Conservation (phyloP, 129 eudicot genomes). For the Pittosporum tobira region DNA sequence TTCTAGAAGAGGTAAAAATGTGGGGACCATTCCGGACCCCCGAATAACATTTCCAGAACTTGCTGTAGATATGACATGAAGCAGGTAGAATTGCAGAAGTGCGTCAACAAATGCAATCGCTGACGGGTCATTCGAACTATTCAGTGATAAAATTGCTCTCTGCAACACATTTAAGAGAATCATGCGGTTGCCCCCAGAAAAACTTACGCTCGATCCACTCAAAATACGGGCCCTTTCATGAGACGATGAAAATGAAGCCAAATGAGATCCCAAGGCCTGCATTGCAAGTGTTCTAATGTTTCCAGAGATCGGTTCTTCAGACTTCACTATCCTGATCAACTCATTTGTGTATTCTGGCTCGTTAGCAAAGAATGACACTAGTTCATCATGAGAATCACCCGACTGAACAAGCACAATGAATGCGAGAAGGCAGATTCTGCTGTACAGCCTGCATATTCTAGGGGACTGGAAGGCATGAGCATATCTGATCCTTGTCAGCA, state of each 20-base stretch:
- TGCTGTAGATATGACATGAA: slow-evolving; percentile 94
- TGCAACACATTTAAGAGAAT: slow-evolving; percentile 84
- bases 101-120: slow-evolving; percentile 91
- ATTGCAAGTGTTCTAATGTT: slow-evolving; percentile 76
- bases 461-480: slow-evolving; percentile 84
- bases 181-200: slow-evolving; percentile 88
- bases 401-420: slow-evolving; percentile 94
- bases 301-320: slow-evolving; percentile 78
- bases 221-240: slow-evolving; percentile 87
- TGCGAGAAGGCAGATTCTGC: slow-evolving; percentile 81
- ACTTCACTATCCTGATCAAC: slow-evolving; percentile 78
- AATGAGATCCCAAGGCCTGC: slow-evolving; percentile 89
- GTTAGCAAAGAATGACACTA: slow-evolving; percentile 85
- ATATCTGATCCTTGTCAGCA: slow-evolving; percentile 84
- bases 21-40: slow-evolving; percentile 96
- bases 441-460: slow-evolving; percentile 78
- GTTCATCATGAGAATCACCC: slow-evolving; percentile 87
- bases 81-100: slow-evolving; percentile 82
- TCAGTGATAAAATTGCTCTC: slow-evolving; percentile 74
- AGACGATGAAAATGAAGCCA: slow-evolving; percentile 93
- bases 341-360: slow-evolving; percentile 97
- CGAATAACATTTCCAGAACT: slow-evolving; percentile 78
- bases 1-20: slow-evolving; percentile 87
- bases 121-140: slow-evolving; percentile 64
- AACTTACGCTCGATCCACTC: slow-evolving; percentile 87